Evolutionary conservation across 257 asterid genomes (phyloP).

Genomic region (Forsythia suspensa): DNA sequence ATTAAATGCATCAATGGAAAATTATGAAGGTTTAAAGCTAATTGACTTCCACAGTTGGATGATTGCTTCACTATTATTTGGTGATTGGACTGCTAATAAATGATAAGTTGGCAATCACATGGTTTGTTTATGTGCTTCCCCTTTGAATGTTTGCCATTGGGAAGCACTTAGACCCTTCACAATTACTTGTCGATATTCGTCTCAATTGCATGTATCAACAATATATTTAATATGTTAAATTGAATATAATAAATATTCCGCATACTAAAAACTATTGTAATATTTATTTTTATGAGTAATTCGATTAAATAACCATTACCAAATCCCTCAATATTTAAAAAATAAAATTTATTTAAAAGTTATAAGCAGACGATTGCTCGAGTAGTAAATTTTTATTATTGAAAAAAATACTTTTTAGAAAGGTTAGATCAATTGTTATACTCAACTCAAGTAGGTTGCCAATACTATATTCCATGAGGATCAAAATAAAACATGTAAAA

Average conservation of each 20-base stretch:
- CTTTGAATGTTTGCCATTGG: not conserved
- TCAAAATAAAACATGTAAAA: not conserved
- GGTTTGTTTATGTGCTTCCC: conserved; percentile 13
- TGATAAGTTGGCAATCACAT: conserved; percentile 40
- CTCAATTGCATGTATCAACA: not conserved
- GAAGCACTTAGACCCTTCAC: not conserved
- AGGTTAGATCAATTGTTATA: too few relatives aligned
- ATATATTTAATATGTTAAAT: not conserved
- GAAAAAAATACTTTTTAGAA: too few relatives aligned
- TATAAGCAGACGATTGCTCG: too few relatives aligned
- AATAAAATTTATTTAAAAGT: too few relatives aligned
- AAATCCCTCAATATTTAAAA: too few relatives aligned
- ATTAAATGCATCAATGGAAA: not conserved
- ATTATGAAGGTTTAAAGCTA: not conserved
- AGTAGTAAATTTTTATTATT: too few relatives aligned
- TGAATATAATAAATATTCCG: not conserved
- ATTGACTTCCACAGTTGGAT: conserved; percentile 19
- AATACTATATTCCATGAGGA: not conserved
- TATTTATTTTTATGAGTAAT: not conserved
- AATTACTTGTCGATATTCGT: too few relatives aligned
- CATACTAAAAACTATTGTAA: not conserved
- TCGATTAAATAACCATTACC: too few relatives aligned
- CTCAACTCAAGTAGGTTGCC: too few relatives aligned
- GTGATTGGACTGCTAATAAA: conserved; percentile 12
- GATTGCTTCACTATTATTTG: conserved; percentile 14